Evolutionary conservation across 305 asterid species (phyloP), one percentile per base, ranked within the genome.

Genomic region (Solanum hybrid): DNA sequence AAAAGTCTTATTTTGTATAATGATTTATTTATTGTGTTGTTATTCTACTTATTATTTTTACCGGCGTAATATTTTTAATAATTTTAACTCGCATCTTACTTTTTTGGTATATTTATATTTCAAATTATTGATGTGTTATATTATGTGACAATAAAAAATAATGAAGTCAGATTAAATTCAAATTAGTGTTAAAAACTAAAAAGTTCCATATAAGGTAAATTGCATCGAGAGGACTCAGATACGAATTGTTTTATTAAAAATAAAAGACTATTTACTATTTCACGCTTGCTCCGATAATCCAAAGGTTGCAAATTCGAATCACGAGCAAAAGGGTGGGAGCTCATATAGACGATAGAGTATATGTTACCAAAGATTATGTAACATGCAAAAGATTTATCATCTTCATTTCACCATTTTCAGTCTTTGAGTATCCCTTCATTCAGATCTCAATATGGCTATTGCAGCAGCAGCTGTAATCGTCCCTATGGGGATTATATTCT

Each of bases 401-500:
- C 81, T 29, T 75, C 81, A 75, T 31, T 75, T 75, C 24, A 75
- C 81, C 39, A 75, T 33, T 76, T 75, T 75, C 39, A 31, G 11
- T 75, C 39, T 16, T 31, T 20, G 39, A 33, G 39, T 76, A 33
- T 76, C 82, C 14, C 40, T 76, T 76, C 82, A 33, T 76, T 76
- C 40, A 33, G 82, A 35, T 76, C 40, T 16, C n/a, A 74, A 13
- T 74, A 93, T 92, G 94, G 93, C 92, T 85, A 89, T 90, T 28
- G 89, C 92, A 46, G 92, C 93, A 84, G 94, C 94, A 84, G 92
- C 89, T 84, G 92, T 94, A 14, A 86, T 93, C 83, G 90, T 94
- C 71, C 94, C 94, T 29, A 36, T 94, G 89, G 94, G 94, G 40
- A 81, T 94, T 90, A 90, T 94, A 86, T 94, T 94, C 89, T 91